Percentiles rank a stretch among this genome's conserved stretches.
Conservation (phyloP, 371 early-diverging fungal genomes). For the Mortierella sp. region DNA sequence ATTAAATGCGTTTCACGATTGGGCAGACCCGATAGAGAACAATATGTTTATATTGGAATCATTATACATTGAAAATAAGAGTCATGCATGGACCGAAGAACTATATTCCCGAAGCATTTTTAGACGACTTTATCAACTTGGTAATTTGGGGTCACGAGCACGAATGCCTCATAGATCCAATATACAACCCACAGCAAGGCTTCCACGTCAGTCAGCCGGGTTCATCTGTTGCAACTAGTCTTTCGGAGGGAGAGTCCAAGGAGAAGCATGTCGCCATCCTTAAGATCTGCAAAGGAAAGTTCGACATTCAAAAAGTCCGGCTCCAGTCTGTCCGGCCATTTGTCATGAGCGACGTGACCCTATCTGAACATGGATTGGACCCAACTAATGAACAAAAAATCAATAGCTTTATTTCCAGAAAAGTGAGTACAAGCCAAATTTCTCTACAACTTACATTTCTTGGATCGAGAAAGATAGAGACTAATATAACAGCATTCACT, state of each 20-base stretch:
- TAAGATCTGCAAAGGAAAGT: constrained; percentile 71
- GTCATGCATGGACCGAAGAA: constrained; percentile 85
- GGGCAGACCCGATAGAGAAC: constrained; percentile 8
- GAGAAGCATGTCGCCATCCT: constrained; percentile 91
- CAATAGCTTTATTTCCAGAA: constrained; percentile 41
- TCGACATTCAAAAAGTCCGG: constrained; percentile 78
- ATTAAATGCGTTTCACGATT: background rate
- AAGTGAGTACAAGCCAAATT: constrained; percentile 2
- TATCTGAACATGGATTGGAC: constrained; percentile 65
- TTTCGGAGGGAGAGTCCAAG: constrained; percentile 91
- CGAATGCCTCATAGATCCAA: constrained; percentile 90
- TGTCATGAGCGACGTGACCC: constrained; percentile 77
- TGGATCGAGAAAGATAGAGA: background rate
- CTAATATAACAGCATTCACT: background rate
- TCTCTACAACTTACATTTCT: background rate
- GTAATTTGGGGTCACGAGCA: constrained; percentile 99
- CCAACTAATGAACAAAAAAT: constrained; percentile 41
- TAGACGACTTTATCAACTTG: constrained; percentile 89
- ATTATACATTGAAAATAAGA: constrained; percentile 53
- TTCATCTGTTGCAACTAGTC: constrained; percentile 96
- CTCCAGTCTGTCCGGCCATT: constrained; percentile 92
- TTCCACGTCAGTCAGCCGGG: constrained; percentile 96
- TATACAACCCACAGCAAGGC: constrained; percentile 69
- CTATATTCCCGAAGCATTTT: constrained; percentile 92
- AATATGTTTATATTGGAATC: background rate